Conservation (phyloP, 2,329 filamentous ascomycete species). For the Diaporthe longicolla region DNA sequence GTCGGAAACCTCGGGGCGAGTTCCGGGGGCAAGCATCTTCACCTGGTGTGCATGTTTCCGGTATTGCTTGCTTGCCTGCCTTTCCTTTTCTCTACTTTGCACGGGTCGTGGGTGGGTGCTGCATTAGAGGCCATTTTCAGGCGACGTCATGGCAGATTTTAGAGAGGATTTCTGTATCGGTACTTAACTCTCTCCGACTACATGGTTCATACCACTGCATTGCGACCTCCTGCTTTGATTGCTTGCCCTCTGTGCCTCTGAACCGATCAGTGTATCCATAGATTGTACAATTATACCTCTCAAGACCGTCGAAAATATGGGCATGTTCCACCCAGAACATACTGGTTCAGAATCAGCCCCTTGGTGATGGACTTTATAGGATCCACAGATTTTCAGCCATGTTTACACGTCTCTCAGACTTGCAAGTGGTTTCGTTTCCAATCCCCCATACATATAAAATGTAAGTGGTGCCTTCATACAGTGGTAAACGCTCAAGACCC, state of each 20-base stretch:
- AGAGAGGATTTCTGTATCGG: conserved; percentile 31
- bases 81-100: neutral
- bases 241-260: neutral
- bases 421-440: neutral
- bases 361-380: neutral
- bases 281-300: neutral
- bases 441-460: too few relatives aligned
- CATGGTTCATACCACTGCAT: conserved; percentile 1
- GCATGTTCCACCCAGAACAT: neutral
- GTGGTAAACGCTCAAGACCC: too few relatives aligned
- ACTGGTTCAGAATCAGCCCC: neutral
- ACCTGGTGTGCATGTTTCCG: conserved; percentile 4
- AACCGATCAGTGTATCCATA: neutral
- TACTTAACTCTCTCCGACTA: conserved; percentile 20
- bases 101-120: neutral
- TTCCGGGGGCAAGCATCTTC: neutral
- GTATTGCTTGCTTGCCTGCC: neutral
- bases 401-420: neutral
- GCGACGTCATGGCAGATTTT: conserved; percentile 23
- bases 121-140: conserved; percentile 34
- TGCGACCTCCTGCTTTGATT: neutral
- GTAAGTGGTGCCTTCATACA: too few relatives aligned
- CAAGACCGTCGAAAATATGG: too few relatives aligned
- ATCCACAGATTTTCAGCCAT: neutral
- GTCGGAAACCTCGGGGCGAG: neutral